Evolutionary conservation across 371 early-diverging fungal genomes (phyloP).

Genomic region (Choanephora cucurbitarum): DNA sequence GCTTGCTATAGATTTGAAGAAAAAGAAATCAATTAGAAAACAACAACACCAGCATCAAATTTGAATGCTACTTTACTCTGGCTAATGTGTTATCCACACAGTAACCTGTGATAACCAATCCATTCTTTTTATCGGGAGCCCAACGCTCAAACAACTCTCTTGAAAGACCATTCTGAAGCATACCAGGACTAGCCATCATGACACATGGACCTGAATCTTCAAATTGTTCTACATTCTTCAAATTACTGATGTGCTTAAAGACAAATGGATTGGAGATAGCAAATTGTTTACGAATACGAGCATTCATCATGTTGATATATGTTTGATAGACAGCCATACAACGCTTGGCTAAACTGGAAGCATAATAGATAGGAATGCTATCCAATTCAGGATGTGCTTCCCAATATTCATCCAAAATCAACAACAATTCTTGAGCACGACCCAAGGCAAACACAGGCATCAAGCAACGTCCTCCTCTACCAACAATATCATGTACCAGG

Average conservation of each 20-base stretch:
- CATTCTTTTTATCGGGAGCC: conserved; percentile 96
- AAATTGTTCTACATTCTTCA: conserved; percentile 91
- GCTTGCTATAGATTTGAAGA: conserved; percentile 68
- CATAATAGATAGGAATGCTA: conserved; percentile 98
- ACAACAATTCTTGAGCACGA: conserved; percentile 97
- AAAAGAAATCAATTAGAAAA: background rate
- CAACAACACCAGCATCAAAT: too few relatives aligned
- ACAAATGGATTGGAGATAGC: conserved; percentile 96
- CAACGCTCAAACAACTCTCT: conserved; percentile 98
- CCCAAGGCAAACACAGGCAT: conserved; percentile 99
- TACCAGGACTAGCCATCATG: conserved; percentile 99
- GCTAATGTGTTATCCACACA: conserved; percentile 99
- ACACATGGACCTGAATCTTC: conserved; percentile 99
- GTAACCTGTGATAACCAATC: conserved; percentile 98
- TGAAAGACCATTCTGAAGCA: conserved; percentile 99
- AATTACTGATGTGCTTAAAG: conserved; percentile 96
- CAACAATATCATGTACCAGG: conserved; percentile 91
- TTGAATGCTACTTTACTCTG: conserved; percentile 68
- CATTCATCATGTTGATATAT: conserved; percentile 99
- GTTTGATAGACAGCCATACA: conserved; percentile 99
- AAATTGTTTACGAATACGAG: conserved; percentile 92
- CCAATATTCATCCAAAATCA: conserved; percentile 99
- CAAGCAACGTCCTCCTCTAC: conserved; percentile 96
- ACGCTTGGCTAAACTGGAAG: conserved; percentile 95
- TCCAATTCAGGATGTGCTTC: conserved; percentile 93